These are phyloP conservation scores for Pontederia paniculata DNA, from an alignment of 176 grass and related monocot genomes.

Conservation along the genomic window DNA sequence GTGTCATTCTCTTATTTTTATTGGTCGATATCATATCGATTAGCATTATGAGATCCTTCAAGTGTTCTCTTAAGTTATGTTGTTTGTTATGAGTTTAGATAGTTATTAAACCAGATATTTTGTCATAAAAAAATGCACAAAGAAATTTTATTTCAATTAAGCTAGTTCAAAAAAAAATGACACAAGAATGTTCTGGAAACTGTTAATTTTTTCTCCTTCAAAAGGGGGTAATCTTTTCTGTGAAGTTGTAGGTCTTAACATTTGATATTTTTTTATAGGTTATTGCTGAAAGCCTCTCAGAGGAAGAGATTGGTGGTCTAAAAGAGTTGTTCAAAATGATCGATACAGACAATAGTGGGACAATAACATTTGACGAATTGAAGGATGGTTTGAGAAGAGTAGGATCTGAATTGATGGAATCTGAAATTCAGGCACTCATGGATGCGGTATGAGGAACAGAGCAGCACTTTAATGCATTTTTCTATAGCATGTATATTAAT, in stretches of 20 bases:
- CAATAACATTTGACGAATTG: slow-evolving; percentile 99
- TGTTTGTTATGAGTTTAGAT: no score
- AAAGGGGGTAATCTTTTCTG: no score
- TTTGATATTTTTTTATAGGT: slow-evolving; percentile 41
- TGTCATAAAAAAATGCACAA: no score
- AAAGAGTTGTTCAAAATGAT: slow-evolving; percentile 99
- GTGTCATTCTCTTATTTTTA: no score
- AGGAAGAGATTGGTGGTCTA: slow-evolving; percentile 99
- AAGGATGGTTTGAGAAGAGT: slow-evolving; percentile 92
- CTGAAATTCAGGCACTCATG: slow-evolving; percentile 89
- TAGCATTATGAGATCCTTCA: no score
- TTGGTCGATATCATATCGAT: no score
- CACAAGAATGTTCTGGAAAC: not conserved
- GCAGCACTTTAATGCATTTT: not conserved
- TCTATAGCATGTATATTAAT: not conserved
- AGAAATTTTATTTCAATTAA: no score
- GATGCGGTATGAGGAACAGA: slow-evolving; percentile 49
- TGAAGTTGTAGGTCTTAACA: no score
- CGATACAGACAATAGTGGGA: slow-evolving; percentile 87
- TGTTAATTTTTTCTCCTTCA: no score
- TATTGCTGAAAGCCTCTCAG: slow-evolving; percentile 91
- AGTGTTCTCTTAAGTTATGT: no score
- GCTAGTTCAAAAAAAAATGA: no score
- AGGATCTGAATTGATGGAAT: slow-evolving; percentile 85
- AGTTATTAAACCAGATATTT: no score